Percentiles rank a stretch among this genome's conserved stretches.
Evolutionary conservation across 495 filamentous ascomycete genomes (phyloP).

Genomic region (Hyaloscypha finlandica): DNA sequence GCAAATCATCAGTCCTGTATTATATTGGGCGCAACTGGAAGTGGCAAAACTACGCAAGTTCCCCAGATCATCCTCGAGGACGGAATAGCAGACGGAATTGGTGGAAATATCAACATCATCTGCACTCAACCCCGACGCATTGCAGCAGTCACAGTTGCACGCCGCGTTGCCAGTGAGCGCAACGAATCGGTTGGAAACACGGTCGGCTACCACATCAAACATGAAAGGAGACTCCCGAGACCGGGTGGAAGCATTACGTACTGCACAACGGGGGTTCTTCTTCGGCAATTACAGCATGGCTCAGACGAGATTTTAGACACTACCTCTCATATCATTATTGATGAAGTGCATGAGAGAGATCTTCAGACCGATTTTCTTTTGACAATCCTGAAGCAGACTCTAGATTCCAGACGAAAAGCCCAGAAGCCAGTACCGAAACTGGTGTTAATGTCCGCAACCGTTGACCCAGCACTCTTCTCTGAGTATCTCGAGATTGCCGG

Average conservation of each 20-base stretch:
- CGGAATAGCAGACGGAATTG: constrained; percentile 48
- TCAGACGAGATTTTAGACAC: constrained; percentile 74
- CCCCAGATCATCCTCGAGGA: constrained; percentile 82
- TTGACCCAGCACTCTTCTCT: constrained; percentile 76
- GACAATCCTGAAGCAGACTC: constrained; percentile 77
- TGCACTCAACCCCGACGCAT: constrained; percentile 92
- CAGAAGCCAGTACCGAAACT: constrained; percentile 73
- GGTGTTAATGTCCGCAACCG: constrained; percentile 92
- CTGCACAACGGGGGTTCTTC: constrained; percentile 89
- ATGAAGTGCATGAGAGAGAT: constrained; percentile 94
- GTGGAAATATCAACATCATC: constrained; percentile 64
- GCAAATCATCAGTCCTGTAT: constrained; percentile 45
- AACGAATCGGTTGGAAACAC: constrained; percentile 76
- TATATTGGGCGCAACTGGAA: constrained; percentile 88
- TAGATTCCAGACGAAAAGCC: constrained; percentile 54
- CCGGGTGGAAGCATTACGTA: constrained; percentile 76
- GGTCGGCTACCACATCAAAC: constrained; percentile 90
- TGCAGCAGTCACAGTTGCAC: constrained; percentile 84
- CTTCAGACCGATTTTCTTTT: constrained; percentile 86
- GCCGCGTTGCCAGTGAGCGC: constrained; percentile 84
- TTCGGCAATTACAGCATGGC: constrained; percentile 89
- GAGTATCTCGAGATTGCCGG: constrained; percentile 62
- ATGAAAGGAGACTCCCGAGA: constrained; percentile 75
- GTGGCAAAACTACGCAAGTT: constrained; percentile 93
- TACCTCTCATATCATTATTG: constrained; percentile 86